A percentile compares a stretch with the other conserved stretches of the same genome.
Evolutionary conservation across 2,329 filamentous ascomycete genomes (phyloP).

Genomic region (Aspergillus brasiliensis): DNA sequence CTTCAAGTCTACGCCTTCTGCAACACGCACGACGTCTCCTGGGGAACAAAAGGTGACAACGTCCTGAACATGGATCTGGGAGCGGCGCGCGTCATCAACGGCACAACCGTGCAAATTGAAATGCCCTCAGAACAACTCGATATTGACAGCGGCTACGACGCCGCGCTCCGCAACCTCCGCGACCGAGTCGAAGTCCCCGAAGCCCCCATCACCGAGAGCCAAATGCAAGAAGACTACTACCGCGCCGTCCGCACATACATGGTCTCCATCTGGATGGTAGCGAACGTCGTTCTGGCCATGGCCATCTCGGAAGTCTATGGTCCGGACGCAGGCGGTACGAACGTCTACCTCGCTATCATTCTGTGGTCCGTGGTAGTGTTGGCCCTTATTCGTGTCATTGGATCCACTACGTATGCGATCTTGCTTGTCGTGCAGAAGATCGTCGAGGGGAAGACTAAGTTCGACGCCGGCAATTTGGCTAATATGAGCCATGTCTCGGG

Average conservation of each 20-base stretch:
- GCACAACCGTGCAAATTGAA: constrained; percentile 84
- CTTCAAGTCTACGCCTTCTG: constrained; percentile 98
- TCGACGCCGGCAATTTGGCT: constrained; percentile 40
- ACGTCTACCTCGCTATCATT: constrained; percentile 90
- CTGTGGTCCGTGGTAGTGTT: constrained; percentile 87
- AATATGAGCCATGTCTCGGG: constrained; percentile 24
- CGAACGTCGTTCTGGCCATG: constrained; percentile 93
- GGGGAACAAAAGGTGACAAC: constrained; percentile 99
- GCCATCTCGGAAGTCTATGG: constrained; percentile 84
- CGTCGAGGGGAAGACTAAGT: constrained; percentile 80
- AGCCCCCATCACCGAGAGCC: constrained; percentile 66
- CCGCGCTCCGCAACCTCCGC: constrained; percentile 91
- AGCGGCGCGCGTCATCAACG: constrained; percentile 74
- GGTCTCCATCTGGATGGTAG: constrained; percentile 91
- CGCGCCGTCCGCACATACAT: constrained; percentile 96
- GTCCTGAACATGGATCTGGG: constrained; percentile 90
- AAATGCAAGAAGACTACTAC: constrained; percentile 98
- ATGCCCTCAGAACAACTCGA: constrained; percentile 98
- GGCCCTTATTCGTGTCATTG: constrained; percentile 84
- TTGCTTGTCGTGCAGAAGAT: constrained; percentile 82
- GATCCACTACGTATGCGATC: constrained; percentile 76
- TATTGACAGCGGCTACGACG: constrained; percentile 96
- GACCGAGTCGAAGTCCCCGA: constrained; percentile 82
- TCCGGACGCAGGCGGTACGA: constrained; percentile 69
- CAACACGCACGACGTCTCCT: constrained; percentile 98